A percentile compares a stretch with the other conserved stretches of the same genome.
These are phyloP conservation scores for Claviceps lovelessii DNA, from an alignment of 2,329 filamentous ascomycete genomes.

Conservation along the genomic window DNA sequence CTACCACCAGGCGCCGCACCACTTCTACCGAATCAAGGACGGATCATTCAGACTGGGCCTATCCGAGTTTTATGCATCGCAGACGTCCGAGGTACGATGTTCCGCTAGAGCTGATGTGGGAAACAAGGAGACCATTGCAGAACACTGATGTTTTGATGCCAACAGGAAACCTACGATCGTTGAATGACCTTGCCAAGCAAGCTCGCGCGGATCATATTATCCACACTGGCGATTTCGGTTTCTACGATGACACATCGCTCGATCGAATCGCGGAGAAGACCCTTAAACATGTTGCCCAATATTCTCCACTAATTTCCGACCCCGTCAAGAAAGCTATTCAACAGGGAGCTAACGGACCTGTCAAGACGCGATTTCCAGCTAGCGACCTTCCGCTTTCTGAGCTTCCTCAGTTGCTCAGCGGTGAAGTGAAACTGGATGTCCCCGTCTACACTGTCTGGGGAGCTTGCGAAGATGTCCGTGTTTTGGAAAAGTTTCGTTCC, in stretches of 20 bases:
- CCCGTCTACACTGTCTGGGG: constrained; percentile 99
- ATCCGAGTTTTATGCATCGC: constrained; percentile 56
- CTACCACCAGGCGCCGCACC: constrained; percentile 46
- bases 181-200: constrained; percentile 92
- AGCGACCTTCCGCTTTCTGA: constrained; percentile 84
- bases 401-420: constrained; percentile 74
- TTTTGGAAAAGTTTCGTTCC: constrained; percentile 92
- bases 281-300: constrained; percentile 94
- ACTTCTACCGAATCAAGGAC: constrained; percentile 53
- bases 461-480: constrained; percentile 93
- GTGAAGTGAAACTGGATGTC: constrained; percentile 80
- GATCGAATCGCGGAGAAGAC: constrained; percentile 98
- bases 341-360: constrained; percentile 53
- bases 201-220: constrained; percentile 95
- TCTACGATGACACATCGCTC: constrained; percentile 91
- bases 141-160: background rate
- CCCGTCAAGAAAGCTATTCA: constrained; percentile 53
- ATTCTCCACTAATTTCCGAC: constrained; percentile 85
- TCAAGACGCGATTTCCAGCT: constrained; percentile 73
- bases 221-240: constrained; percentile 97
- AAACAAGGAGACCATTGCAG: background rate
- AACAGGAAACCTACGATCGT: constrained; percentile 78
- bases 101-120: background rate
- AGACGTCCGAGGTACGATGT: constrained; percentile 48
- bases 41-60: constrained; percentile 49